Evolutionary conservation across 805 yeast species (phyloP).

Genomic region (Yamadazyma akitaensis): DNA sequence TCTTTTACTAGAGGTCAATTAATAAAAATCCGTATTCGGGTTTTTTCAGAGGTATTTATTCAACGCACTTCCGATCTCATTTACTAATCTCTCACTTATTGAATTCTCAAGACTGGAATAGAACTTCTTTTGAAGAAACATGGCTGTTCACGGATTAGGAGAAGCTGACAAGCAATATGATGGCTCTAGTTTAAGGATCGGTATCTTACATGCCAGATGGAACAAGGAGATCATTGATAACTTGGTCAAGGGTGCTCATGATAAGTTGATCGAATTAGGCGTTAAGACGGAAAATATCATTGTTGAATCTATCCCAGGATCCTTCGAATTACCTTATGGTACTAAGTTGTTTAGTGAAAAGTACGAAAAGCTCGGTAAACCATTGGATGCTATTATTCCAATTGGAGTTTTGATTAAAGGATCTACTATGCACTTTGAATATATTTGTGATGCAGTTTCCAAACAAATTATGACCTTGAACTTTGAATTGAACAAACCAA

Average conservation of each 20-base stretch:
- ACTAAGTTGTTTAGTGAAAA: slow-evolving; percentile 51
- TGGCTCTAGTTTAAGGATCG: slow-evolving; percentile 66
- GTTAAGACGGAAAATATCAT: slow-evolving; percentile 75
- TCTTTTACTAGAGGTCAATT: no score
- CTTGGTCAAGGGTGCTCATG: slow-evolving; percentile 72
- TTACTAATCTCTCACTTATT: neutral
- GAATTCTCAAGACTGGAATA: neutral
- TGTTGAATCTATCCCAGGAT: slow-evolving; percentile 89
- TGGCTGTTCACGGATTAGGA: slow-evolving; percentile 85
- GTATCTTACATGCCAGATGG: slow-evolving; percentile 97
- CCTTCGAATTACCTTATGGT: slow-evolving; percentile 90
- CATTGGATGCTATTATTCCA: slow-evolving; percentile 83
- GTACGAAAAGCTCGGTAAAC: slow-evolving; percentile 38
- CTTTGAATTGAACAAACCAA: slow-evolving; percentile 66
- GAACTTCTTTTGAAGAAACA: slow-evolving; percentile 19
- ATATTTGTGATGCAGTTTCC: slow-evolving; percentile 88
- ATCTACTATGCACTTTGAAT: slow-evolving; percentile 96
- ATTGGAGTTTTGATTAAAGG: slow-evolving; percentile 96
- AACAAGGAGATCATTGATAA: slow-evolving; percentile 73
- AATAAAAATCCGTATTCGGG: no score
- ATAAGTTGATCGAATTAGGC: slow-evolving; percentile 56
- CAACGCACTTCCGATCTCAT: neutral
- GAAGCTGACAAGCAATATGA: slow-evolving; percentile 64
- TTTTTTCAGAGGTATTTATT: no score
- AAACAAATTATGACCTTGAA: slow-evolving; percentile 82